Evolutionary conservation across 1,284 basidiomycete genomes (phyloP), one percentile per base, ranked within the genome.

Genomic region (Apiotrichum gamsii): DNA sequence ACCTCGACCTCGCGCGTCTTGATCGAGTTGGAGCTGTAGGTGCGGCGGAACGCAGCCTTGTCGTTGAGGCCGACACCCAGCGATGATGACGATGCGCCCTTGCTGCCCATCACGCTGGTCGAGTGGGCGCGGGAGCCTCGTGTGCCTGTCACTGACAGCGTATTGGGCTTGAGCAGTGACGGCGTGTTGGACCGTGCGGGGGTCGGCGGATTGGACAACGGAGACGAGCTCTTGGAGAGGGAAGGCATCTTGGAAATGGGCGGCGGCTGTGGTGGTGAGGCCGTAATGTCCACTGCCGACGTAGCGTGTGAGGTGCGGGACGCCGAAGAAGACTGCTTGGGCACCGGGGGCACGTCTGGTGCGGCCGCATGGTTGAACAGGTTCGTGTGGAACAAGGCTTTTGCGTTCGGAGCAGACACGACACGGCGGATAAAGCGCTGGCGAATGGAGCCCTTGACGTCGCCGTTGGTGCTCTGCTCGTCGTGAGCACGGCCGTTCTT

Each of bases 1-100:
- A 96, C 91, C 74, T 96, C 89, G 49, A 90, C 87, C 70, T 84
- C 80, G 69, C 84, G 80, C 60, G 94, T 84, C 77, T 96, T 96
- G 77, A 99, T 96, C 34, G 90, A 95, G 73, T 95, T 95, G 68
- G 88, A 91, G 38, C 88, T 93, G 72, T 98, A 98, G 36, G 94
- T 97, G 61, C 94, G 75, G 54, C 89, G 80, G 74, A 97, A 97
- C 25, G 86, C 81, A 72, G 72, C 83, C 81, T 51, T 80, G 19
- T 18, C 9, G 8, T 42, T 28, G n/a, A 23, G 30, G 20, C 39
- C 33, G 31, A 42, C 45, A 21, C 31, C 9, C 16, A 43, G 14
- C 10, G 41, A 36, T 8, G 41, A 15, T 9, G 41, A 30, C 20
- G 45, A 30, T 13, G 23, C 15, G 15, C 24, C 18, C 33, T 43